Evolutionary conservation across 2,329 filamentous ascomycete genomes (phyloP), one percentile per base, ranked within the genome.

Genomic region (Blastomyces percursus): DNA sequence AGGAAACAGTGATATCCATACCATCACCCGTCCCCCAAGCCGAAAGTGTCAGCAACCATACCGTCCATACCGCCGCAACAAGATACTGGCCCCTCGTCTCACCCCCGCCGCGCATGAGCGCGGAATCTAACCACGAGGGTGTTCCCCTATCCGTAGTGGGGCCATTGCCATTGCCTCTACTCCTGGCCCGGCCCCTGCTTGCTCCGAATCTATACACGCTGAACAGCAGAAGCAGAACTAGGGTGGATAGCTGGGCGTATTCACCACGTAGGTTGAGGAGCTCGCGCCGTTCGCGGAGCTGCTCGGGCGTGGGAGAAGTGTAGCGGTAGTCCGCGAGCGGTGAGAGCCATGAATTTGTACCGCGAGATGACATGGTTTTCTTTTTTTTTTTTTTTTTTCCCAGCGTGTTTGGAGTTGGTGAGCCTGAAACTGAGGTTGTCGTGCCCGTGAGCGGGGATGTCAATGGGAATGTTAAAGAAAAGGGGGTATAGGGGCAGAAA

Each of bases 181-280:
- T 30, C 27, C 14, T 51, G 12, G 5, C 24, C 3, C 14, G 14
- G 19, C 6, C 2, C 3, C 32, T 9, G 14, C n/a, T 61, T 58
- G 44, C 24, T 44, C 61, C 59, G 61, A 67, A 62, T 42, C 69
- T 67, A 63, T 72, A 75, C 8, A 71, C 32, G n/a, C 69, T 77
- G 2, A 78, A 63, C 3, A 76, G 66, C 16, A 83, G 67, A 32
- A 78, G 68, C 16, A 80, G 72, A 3, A 79, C 65, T 9, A 85
- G 64, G 5, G 80, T 75, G 1, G 83, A 84, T 64, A 78, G 72
- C 70, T 86, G 83, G 19, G 83, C 84, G 46, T 82, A 72, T n/a
- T 76, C 71, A 8, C 81, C 83, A 61, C 84, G 82, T 59, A 74
- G 73, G 67, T 84, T 79, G n/a, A 86, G 78, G 30, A 81, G 69